Base-by-base conservation (phyloP, 768 basidiomycete genomes). In the Dioszegia aurantiaca region DNA sequence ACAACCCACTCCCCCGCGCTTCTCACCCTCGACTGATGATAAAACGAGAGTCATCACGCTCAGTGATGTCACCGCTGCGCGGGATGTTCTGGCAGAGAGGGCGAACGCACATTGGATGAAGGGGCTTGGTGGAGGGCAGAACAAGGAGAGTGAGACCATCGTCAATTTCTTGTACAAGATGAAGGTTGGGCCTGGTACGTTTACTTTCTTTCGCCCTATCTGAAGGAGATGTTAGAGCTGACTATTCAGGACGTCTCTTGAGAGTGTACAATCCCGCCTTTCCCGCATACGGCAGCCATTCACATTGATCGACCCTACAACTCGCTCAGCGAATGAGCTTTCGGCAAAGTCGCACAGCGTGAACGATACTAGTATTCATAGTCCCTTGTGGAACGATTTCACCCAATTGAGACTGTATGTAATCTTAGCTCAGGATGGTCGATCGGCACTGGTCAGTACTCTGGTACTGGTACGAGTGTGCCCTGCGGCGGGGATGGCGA, bases 141-240 rank as follows among this genome's bases (percentile, higher is more conserved):
- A 73, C 44, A 70, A 73, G 47, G 71, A 73, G 41, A 61, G 69
- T 5, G 69, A 70, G 41, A 73, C 71, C 1, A 73, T 73, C 42
- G 71, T 73, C 10, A 65, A 70, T 55, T 73, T 73, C 56, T 60
- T 73, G 56, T 73, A 73, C 56, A 73, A 73, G 61, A 65, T 63
- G 58, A 70, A 69, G 55, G 71, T 66, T 21, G 71, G 71, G 26
- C 66, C 60, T 28, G 66, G 71, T 73, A 62, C 62, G 71, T 68
- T 33, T 27, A 19, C 36, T n/a, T n/a, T n/a, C 12, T 24, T 37
- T n/a, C 37, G 17, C n/a, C n/a, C n/a, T n/a, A 24, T 24, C 37
- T 40, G 51, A 41, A 36, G 36, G 16, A 10, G 23, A 5, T 11
- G 4, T 14, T 6, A 14, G 33, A n/a, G 42, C 27, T 40, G 42